Evolutionary conservation across 768 basidiomycete genomes (phyloP), one percentile per base, ranked within the genome.

Genomic region (Lactifluus subvellereus): DNA sequence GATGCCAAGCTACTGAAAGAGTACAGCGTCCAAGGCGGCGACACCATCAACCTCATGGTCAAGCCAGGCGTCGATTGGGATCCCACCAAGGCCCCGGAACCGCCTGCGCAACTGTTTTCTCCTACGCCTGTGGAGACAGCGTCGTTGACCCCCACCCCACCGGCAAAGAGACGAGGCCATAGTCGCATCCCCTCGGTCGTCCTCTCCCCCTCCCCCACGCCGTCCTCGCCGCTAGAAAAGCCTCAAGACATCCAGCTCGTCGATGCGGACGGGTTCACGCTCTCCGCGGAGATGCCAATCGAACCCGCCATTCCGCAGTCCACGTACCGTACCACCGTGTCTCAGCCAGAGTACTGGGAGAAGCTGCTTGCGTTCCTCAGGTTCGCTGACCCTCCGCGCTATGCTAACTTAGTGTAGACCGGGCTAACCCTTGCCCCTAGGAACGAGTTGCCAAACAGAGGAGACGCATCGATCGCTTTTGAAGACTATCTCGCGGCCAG

Each of bases 1-100:
- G 96, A 98, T 77, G 77, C 77, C 30, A 96, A 95, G 72, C 83
- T 99, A 10, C 77, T 98, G 45, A 88, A 89, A 71, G 97, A 98
- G 73, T 99, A 98, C 78, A 83, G 77, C 70, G 80, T 95, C 70
- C 83, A 86, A 69, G 83, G 87, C 71, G 89, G 88, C 11, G 87
- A 91, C 67, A 88, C 85, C 11, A 77, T 98, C 69, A 96, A 88
- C 73, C 78, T 99, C 50, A 87, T 94, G 79, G 75, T 94, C 72
- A 96, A 95, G 71, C 81, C 92, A 3, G 84, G 87, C 30, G 79
- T 82, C 62, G 77, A 83, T 40, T 84, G 86, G 87, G 80, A 87
- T 67, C 81, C 85, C 20, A 68, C 81, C 27, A 75, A 76, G 64
- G 68, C 77, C 20, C 61, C 69, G 18, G 43, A 73, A 58, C 53